phyloP scores from a whole-genome alignment of 2,329 filamentous ascomycete genomes.

The Penicillium sp. region DNA sequence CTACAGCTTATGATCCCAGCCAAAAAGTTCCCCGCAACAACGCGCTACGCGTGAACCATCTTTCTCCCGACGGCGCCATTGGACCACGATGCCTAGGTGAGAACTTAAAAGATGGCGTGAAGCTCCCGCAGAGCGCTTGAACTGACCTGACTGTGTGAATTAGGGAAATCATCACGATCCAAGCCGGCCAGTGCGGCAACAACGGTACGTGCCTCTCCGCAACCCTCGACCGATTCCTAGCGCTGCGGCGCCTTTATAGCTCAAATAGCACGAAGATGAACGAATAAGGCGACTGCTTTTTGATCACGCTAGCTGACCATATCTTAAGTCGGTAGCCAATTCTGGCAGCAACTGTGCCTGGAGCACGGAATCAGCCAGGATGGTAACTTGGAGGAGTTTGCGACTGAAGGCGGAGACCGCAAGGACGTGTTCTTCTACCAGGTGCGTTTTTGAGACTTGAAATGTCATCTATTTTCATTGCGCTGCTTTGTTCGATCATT shows the following conservation, averaged over 20 bases:
- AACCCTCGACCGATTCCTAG: conserved; percentile 21
- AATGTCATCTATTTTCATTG: not conserved
- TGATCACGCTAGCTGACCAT: conserved; percentile 31
- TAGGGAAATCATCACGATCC: conserved; percentile 98
- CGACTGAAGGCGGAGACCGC: conserved; percentile 93
- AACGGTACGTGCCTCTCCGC: conserved; percentile 70
- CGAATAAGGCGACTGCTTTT: not conserved
- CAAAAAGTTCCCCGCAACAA: conserved; percentile 35
- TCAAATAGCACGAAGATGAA: not conserved
- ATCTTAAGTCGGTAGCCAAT: conserved; percentile 81
- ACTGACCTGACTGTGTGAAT: conserved; percentile 6
- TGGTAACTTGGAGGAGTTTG: conserved; percentile 96
- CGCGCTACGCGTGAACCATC: conserved; percentile 36
- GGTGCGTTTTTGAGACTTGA: conserved; percentile 31
- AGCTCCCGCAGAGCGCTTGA: not conserved
- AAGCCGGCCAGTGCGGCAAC: conserved; percentile 99
- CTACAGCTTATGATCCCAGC: conserved; percentile 11
- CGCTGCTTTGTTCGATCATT: not conserved
- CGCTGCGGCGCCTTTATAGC: not conserved
- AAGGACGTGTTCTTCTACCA: conserved; percentile 99
- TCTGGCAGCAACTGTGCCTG: conserved; percentile 98
- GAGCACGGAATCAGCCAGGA: conserved; percentile 98
- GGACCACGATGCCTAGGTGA: conserved; percentile 42
- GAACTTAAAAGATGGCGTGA: conserved; percentile 4
- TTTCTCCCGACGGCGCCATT: conserved; percentile 28